Base-by-base conservation (phyloP, 1,284 basidiomycete species). In the Tilletia walkeri region DNA sequence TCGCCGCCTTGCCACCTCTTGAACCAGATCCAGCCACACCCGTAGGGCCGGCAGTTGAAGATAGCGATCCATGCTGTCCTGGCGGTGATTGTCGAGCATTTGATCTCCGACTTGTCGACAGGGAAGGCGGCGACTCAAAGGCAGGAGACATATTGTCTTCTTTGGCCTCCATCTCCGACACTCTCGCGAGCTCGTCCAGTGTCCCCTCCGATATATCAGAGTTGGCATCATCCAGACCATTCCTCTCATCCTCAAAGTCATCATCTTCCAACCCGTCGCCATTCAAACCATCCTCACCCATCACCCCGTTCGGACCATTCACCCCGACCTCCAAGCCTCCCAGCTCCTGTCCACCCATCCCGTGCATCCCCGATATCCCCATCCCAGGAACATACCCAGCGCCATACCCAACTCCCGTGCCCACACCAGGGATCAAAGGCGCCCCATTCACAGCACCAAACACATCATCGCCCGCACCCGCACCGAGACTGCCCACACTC, bases 141-240 rank as follows among this genome's bases (percentile, higher is more conserved):
- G 34, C 7, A 63, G 59, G 38, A 41, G 59, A 38, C 9, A 9
- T 18, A 14, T 10, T 34, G 12, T 63, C 59, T 6, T 73, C 73
- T 1, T 24, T 69, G 39, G 71, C 70, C 16, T 78, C 72, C 16
- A 75, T 18, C 67, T 72, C 75, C 20, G 76, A 77, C 47, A 77
- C n/a, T 16, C 76, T 50, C 20, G 76, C 72, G 14, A 78, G 71
- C 69, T 77, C 76, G 56, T 80, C 77, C n/a, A 78, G 67, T 3
- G 75, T 77, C 1, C 70, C 75, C 47, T 78, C 74, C 45, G 59
- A 63, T 6, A 63, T 10, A 36, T 63, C 59, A 10, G 59, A 63
- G 36, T 14, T 63, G 4, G 59, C 30, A 53, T 18, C 50, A 18
- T 53, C 50, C 12, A 7, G 30, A 34, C 75, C 74, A 41, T 77